Conservation (phyloP, 805 yeast species). For the Candida chauliodis region DNA sequence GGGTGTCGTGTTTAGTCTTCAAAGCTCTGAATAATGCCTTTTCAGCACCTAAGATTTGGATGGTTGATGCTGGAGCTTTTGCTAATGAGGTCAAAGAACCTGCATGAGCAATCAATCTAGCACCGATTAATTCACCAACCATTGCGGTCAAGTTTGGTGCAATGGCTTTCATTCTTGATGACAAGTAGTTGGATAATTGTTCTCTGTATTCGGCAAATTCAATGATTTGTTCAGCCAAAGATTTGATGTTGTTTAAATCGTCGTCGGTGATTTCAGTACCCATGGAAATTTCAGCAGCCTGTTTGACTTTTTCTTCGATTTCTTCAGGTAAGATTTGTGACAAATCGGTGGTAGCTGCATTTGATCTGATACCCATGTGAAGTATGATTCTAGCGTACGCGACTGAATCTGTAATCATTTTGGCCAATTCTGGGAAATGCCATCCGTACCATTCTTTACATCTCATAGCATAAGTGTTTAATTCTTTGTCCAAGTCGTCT, state of each 20-base stretch:
- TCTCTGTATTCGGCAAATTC: conserved; percentile 96
- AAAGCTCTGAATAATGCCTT: conserved; percentile 98
- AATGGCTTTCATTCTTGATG: conserved; percentile 96
- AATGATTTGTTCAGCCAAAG: conserved; percentile 93
- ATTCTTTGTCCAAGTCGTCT: conserved; percentile 95
- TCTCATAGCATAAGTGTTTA: conserved; percentile 98
- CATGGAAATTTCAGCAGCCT: conserved; percentile 98
- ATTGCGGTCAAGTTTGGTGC: conserved; percentile 96
- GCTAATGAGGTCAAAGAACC: conserved; percentile 93
- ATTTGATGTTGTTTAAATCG: conserved; percentile 83
- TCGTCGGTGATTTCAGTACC: conserved; percentile 96
- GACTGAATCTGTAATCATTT: conserved; percentile 91
- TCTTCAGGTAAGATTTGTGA: conserved; percentile 46
- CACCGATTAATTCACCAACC: conserved; percentile 98
- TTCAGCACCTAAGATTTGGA: conserved; percentile 98
- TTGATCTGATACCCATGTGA: conserved; percentile 90
- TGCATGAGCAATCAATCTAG: conserved; percentile 95
- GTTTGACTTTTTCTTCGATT: conserved; percentile 61
- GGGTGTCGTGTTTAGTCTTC: conserved; percentile 97
- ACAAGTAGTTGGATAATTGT: conserved; percentile 85
- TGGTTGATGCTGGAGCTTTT: conserved; percentile 97
- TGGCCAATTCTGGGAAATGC: conserved; percentile 99
- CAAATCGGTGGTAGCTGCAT: conserved; percentile 85
- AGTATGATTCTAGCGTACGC: conserved; percentile 94
- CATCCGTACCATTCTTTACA: conserved; percentile 99